Evolutionary conservation across 352 stramenopile genomes (phyloP).

Genomic region (Globisporangium paroecandrum): DNA sequence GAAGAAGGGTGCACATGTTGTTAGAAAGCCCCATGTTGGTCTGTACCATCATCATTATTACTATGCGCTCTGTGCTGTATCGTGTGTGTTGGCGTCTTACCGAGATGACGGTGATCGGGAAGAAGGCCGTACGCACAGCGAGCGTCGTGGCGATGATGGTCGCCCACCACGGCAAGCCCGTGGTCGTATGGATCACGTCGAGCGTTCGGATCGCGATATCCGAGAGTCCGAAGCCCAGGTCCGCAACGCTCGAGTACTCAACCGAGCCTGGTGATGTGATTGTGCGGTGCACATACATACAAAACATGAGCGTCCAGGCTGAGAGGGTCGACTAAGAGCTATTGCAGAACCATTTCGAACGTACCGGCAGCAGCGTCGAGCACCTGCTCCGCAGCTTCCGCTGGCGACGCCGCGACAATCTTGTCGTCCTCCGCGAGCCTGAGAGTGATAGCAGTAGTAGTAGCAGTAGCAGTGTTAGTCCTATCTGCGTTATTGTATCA

Average conservation of each 20-base stretch:
- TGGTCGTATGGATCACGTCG: conserved; percentile 72
- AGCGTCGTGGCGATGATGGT: conserved; percentile 85
- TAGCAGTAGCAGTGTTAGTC: background rate
- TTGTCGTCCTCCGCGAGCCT: conserved; percentile 46
- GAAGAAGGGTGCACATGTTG: background rate
- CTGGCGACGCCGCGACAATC: conserved; percentile 37
- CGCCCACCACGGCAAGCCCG: conserved; percentile 84
- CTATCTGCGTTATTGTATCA: background rate
- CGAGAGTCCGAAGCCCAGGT: conserved; percentile 69
- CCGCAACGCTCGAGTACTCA: conserved; percentile 50
- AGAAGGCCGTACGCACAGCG: conserved; percentile 60
- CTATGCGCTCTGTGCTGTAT: background rate
- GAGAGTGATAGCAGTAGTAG: background rate
- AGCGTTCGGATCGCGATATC: conserved; percentile 74
- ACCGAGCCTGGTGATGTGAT: conserved; percentile 28
- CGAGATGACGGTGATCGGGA: conserved; percentile 78
- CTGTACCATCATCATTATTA: background rate
- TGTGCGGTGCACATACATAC: background rate
- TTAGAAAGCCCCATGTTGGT: background rate
- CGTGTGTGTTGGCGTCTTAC: conserved; percentile 26
- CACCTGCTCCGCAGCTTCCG: conserved; percentile 41
- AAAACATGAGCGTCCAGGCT: background rate
- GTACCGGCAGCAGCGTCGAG: conserved; percentile 41
- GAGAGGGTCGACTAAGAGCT: background rate
- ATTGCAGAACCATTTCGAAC: background rate